A percentile compares a stretch with the other conserved stretches of the same genome.
phyloP scores from a whole-genome alignment of 345 rosid genomes.

The Arabis hirsuta region DNA sequence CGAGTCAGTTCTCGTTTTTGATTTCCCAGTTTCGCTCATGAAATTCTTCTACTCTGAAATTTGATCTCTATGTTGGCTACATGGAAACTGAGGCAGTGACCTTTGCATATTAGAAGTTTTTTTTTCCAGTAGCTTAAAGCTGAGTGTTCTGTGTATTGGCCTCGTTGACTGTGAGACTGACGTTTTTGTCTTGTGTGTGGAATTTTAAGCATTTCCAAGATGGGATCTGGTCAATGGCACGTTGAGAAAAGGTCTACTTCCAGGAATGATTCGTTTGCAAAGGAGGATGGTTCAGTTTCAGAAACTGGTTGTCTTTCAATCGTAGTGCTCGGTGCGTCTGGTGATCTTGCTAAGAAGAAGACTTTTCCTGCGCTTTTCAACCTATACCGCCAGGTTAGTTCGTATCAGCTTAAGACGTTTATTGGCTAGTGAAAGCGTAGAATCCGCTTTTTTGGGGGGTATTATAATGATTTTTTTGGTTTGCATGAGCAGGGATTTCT shows the following conservation, averaged over 20 bases:
- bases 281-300: conserved; percentile 48
- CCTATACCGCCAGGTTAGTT: conserved; percentile 79
- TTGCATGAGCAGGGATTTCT: conserved; percentile 73
- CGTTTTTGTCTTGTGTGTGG: background rate
- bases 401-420: background rate
- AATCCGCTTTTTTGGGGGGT: background rate
- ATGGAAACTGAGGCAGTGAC: conserved; percentile 11
- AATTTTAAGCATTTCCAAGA: conserved; percentile 43
- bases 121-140: too few relatives aligned
- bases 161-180: conserved; percentile 17
- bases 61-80: conserved; percentile 4
- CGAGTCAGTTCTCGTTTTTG: background rate
- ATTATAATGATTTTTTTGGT: background rate
- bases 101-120: background rate
- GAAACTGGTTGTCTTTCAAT: conserved; percentile 92
- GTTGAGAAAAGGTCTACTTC: conserved; percentile 67
- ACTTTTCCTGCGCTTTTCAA: conserved; percentile 99
- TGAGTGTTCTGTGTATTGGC: conserved; percentile 10
- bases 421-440: background rate
- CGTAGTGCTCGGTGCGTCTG: conserved; percentile 93
- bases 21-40: background rate
- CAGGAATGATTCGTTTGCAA: conserved; percentile 53
- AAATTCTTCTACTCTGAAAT: background rate
- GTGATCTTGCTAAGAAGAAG: conserved; percentile 99
- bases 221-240: conserved; percentile 68